Evolutionary conservation across 192 early-diverging fungal species (phyloP), one percentile per base, ranked within the genome.

Genomic region (Coemansia sp.): DNA sequence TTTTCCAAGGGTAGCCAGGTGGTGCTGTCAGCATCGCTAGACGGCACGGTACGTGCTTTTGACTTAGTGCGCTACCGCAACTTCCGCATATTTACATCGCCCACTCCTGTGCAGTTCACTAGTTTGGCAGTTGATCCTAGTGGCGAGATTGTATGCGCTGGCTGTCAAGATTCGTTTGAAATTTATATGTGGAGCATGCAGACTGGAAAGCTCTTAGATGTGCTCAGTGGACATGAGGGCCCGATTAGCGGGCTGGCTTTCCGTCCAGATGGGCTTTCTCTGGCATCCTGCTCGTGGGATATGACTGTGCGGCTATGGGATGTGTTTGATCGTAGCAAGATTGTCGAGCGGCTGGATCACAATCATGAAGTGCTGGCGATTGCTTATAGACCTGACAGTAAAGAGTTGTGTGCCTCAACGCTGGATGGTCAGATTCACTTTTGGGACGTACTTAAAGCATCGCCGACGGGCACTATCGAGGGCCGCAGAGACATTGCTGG

Each of bases 101-200:
- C 97, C 0, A 87, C 88, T 14, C 96, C 96, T 0, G 90, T 92
- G 15, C 97, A 99, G 78, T 98, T 99, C 57, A 86, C 84, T 20
- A 88, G 86, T 11, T 70, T 99, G 44, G 91, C 94, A 0, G 94
- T 99, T 11, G 97, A 98, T 62, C 89, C 93, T 1, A 92, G 90
- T 73, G 94, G 96, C 48, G 97, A 99, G 60, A 84, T 99, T 54
- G 88, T 99, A 2, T 94, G 92, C 68, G 97, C 96, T 14, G 94
- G 94, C 28, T 88, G 87, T 39, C 79, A 87, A 61, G 94, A 99
- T 65, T 86, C 90, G 5, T 99, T 97, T 76, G 96, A 98, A 62
- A 93, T 99, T 36, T 98, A 85, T 68, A 87, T 98, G 55, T 99
- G 97, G 97, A 92, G 90, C 51, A 92, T 99, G 59, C 95, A 98